phyloP scores from a whole-genome alignment of 2,329 filamentous ascomycete species.

The Calonectria crousiana region DNA sequence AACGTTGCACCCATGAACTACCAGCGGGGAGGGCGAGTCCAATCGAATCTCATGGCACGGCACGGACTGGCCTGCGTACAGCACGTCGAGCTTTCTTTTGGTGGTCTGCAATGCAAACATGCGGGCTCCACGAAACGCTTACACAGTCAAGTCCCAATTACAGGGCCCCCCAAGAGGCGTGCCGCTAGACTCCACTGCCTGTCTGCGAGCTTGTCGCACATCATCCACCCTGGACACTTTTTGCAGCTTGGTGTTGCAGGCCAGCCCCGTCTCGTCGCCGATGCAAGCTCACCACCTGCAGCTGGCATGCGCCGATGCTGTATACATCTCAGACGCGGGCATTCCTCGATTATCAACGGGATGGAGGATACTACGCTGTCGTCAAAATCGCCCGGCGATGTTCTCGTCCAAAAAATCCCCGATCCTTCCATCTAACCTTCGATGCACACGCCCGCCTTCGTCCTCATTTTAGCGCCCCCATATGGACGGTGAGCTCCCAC shows the following conservation, averaged over 20 bases:
- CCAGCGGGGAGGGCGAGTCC: neutral
- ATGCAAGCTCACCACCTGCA: constrained; percentile 16
- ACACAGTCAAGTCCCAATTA: neutral
- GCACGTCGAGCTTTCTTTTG: constrained; percentile 2
- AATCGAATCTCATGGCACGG: neutral
- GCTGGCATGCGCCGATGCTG: constrained; percentile 35
- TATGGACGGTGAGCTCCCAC: constrained; percentile 21
- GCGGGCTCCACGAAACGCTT: neutral
- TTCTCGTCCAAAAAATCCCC: neutral
- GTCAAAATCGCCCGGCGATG: neutral
- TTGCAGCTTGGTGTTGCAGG: constrained; percentile 7
- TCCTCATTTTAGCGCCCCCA: constrained; percentile 22
- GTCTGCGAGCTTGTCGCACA: constrained; percentile 21
- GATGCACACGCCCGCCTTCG: constrained; percentile 2
- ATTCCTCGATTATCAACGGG: constrained; percentile 10
- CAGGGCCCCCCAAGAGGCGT: neutral
- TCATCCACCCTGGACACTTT: constrained; percentile 23
- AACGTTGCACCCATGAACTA: neutral
- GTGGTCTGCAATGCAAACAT: constrained; percentile 1
- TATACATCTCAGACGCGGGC: constrained; percentile 27
- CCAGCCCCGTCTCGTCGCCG: neutral
- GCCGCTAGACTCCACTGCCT: constrained; percentile 2
- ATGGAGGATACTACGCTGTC: constrained; percentile 10
- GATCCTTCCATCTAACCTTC: neutral
- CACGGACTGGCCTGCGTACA: neutral